Percentiles rank a stretch among this genome's conserved stretches.
These are phyloP conservation scores for Neohortaea acidophila DNA, from an alignment of 495 filamentous ascomycete species.

Conservation along the genomic window DNA sequence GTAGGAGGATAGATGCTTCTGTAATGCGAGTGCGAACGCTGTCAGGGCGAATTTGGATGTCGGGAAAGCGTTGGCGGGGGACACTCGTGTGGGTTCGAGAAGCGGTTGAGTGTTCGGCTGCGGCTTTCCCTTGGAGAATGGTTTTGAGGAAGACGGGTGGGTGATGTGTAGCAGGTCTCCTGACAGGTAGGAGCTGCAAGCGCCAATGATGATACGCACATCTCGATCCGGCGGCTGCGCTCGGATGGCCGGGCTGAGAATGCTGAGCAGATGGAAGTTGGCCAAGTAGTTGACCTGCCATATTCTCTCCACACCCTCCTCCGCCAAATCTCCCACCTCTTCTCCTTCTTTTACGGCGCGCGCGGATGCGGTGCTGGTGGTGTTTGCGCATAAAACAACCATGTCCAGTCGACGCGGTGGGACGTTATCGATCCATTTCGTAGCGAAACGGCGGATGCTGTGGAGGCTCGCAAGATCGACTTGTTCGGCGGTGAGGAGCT, in stretches of 20 bases:
- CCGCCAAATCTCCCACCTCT: conserved; percentile 34
- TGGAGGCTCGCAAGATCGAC: conserved; percentile 77
- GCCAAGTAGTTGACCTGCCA: conserved; percentile 93
- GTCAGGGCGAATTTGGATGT: conserved; percentile 82
- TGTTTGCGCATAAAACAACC: conserved; percentile 72
- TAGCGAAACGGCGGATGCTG: conserved; percentile 86
- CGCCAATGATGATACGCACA: conserved; percentile 71
- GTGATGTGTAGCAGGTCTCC: conserved; percentile 34
- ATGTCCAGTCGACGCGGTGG: conserved; percentile 86
- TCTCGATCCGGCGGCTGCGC: conserved; percentile 89
- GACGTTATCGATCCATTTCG: conserved; percentile 93
- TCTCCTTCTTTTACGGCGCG: too few species aligned
- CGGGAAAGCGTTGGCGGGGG: conserved; percentile 44
- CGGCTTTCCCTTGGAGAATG: conserved; percentile 1
- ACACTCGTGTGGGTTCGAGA: conserved; percentile 14
- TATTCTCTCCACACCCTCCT: conserved; percentile 69
- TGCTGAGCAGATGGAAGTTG: conserved; percentile 86
- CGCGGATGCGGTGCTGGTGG: conserved; percentile 48
- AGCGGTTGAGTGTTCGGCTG: neutral
- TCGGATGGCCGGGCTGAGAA: conserved; percentile 71
- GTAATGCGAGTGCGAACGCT: conserved; percentile 72
- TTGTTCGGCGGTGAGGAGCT: conserved; percentile 87
- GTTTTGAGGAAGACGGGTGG: neutral
- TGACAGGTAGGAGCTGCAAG: conserved; percentile 71
- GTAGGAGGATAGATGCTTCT: conserved; percentile 72